A percentile compares a stretch with the other conserved stretches of the same genome.
Conservation (phyloP, 2,329 filamentous ascomycete genomes). For the Davidsoniella virescens region DNA sequence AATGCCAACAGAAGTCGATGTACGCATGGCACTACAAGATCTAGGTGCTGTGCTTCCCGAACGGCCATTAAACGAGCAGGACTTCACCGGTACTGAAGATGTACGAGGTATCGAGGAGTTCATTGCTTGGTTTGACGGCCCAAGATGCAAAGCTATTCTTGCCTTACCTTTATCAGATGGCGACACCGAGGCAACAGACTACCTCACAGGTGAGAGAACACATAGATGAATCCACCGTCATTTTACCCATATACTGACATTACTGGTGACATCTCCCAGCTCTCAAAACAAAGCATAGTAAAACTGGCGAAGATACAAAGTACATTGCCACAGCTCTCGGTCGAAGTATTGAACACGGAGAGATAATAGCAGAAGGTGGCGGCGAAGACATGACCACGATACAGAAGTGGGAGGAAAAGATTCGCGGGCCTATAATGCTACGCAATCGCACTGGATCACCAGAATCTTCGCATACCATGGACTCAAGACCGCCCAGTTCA, state of each 20-base stretch:
- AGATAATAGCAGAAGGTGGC: conserved; percentile 58
- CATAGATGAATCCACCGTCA: background rate
- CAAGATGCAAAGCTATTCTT: conserved; percentile 62
- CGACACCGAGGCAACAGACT: conserved; percentile 49
- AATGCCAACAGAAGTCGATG: conserved; percentile 44
- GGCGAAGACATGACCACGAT: conserved; percentile 47
- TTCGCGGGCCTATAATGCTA: conserved; percentile 18
- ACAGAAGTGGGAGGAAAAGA: conserved; percentile 42
- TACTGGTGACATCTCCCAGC: conserved; percentile 26
- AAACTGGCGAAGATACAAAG: conserved; percentile 71
- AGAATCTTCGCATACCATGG: conserved; percentile 7
- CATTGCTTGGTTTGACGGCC: conserved; percentile 60
- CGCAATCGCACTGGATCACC: background rate
- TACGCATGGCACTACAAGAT: conserved; percentile 73
- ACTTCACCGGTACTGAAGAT: conserved; percentile 58
- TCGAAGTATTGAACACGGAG: conserved; percentile 50
- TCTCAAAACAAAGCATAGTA: conserved; percentile 84
- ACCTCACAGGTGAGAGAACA: conserved; percentile 39
- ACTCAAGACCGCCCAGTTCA: conserved; percentile 34
- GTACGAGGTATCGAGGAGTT: conserved; percentile 63
- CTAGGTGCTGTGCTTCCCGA: conserved; percentile 59
- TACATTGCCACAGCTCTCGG: conserved; percentile 76
- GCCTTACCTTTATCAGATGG: conserved; percentile 62
- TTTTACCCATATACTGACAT: conserved; percentile 3
- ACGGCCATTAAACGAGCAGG: conserved; percentile 49